phyloP scores from a whole-genome alignment of 805 yeast species.

The Saturnispora bothae region DNA sequence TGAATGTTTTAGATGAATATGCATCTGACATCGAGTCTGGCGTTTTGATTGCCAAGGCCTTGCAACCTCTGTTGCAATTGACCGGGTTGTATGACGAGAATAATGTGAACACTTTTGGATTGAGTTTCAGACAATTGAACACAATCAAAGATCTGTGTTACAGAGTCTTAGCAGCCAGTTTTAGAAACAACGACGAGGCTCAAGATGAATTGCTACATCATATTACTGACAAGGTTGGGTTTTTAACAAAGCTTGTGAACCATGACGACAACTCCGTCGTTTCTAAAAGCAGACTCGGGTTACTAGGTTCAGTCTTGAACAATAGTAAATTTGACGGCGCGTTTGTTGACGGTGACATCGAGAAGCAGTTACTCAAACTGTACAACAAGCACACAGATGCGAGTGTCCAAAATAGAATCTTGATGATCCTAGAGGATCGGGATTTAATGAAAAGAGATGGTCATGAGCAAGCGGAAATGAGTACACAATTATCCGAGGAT shows the following conservation, averaged over 20 bases:
- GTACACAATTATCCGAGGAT: conserved; percentile 15
- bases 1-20: conserved; percentile 43
- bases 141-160: conserved; percentile 42
- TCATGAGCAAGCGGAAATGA: conserved; percentile 9
- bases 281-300: conserved; percentile 37
- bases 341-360: conserved; percentile 17
- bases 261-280: conserved; percentile 9
- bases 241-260: conserved; percentile 13
- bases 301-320: conserved; percentile 37
- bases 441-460: conserved; percentile 8
- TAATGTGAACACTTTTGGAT: conserved; percentile 2
- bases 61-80: conserved; percentile 25
- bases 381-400: conserved; percentile 15
- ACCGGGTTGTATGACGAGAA: conserved; percentile 19
- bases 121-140: conserved; percentile 10
- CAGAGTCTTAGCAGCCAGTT: conserved; percentile 52
- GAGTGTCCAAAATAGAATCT: conserved; percentile 28
- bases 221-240: conserved; percentile 14
- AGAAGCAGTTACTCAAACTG: conserved; percentile 17
- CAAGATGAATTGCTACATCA: conserved; percentile 14
- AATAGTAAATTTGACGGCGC: conserved; percentile 25
- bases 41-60: conserved; percentile 29
- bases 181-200: conserved; percentile 59
- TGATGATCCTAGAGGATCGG: conserved; percentile 40
- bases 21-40: conserved; percentile 63